Base-by-base conservation (phyloP, 2,329 filamentous ascomycete genomes). In the Calonectria pteridis region DNA sequence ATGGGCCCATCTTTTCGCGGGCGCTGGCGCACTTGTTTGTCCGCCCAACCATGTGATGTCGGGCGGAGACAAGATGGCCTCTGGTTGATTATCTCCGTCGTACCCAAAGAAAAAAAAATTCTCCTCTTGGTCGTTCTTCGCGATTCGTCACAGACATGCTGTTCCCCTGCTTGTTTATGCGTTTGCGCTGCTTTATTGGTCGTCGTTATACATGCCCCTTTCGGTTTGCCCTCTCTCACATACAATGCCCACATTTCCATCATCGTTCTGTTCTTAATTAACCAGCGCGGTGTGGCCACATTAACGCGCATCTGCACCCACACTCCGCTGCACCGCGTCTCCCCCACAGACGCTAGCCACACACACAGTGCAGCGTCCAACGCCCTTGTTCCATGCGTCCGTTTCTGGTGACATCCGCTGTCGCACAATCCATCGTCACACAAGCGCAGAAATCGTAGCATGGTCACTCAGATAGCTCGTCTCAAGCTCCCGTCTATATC, bases 1-100 rank as follows among this genome's bases (percentile, higher is more conserved):
- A 78, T 81, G 79, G 76, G 71, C 79, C 78, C 79, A 81, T 81
- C 74, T 40, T 40, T 26, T 31, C 50, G 29, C 69, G 79, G 77
- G 77, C 75, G 40, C 74, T 71, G 71, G 75, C 74, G 72, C 74
- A 71, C 62, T 64, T 70, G 75, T 75, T 72, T 72, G 67, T 67
- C 68, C 58, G 64, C 49, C 68, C 72, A 28, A 50, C 40, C 59
- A 28, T 62, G 55, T 37, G 23, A 40, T 40, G 35, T 37, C 33
- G 55, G 55, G 23, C 35, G 33, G 55, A 62, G 55, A 40, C n/a
- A 62, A 55, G 51, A 33, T 33, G 18, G 29, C 58, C 58, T 69
- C 31, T 55, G 50, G 6, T 43, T 29, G 50, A 58, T 64, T 72
- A 73, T 79, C 77, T 75, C 75, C 71, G 74, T 78, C 50, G 65